Evolutionary conservation across 1,139 yeast species (phyloP).

Genomic region (Yamadazyma aaseri): DNA sequence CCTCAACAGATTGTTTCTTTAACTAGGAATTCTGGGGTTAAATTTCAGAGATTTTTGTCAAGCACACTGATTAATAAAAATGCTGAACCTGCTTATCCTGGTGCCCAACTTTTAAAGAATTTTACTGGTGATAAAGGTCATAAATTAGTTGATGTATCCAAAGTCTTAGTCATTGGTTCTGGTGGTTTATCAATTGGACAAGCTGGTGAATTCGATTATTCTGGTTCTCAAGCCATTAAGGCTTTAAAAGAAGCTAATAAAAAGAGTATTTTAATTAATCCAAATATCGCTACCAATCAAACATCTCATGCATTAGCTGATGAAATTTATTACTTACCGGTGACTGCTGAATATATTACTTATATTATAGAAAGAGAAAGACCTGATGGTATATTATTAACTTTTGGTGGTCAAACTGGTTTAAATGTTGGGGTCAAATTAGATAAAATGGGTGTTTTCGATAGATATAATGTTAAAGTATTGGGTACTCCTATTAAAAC

Average conservation of each 20-base stretch:
- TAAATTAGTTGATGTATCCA: conserved; percentile 76
- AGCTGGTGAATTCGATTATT: conserved; percentile 98
- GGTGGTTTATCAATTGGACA: conserved; percentile 98
- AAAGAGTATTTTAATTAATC: conserved; percentile 83
- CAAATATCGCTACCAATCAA: conserved; percentile 96
- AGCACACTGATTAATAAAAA: too few relatives aligned
- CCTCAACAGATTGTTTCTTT: neutral
- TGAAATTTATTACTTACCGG: conserved; percentile 92
- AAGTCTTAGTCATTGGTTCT: conserved; percentile 91
- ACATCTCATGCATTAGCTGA: conserved; percentile 96
- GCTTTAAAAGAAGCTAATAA: conserved; percentile 91
- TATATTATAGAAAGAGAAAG: conserved; percentile 92
- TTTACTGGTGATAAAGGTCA: conserved; percentile 31
- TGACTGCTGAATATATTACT: conserved; percentile 92
- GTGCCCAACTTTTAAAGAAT: conserved; percentile 39
- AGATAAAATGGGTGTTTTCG: conserved; percentile 91
- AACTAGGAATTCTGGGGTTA: too few relatives aligned
- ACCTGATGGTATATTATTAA: conserved; percentile 92
- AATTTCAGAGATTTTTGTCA: too few relatives aligned
- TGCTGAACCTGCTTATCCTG: conserved; percentile 30
- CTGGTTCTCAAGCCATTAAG: conserved; percentile 96
- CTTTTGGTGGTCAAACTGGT: conserved; percentile 99
- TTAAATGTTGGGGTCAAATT: conserved; percentile 93
- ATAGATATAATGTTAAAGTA: conserved; percentile 87
- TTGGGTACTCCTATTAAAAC: conserved; percentile 97